Conservation (phyloP, 2,329 filamentous ascomycete species). For the Alternaria arbusti region DNA sequence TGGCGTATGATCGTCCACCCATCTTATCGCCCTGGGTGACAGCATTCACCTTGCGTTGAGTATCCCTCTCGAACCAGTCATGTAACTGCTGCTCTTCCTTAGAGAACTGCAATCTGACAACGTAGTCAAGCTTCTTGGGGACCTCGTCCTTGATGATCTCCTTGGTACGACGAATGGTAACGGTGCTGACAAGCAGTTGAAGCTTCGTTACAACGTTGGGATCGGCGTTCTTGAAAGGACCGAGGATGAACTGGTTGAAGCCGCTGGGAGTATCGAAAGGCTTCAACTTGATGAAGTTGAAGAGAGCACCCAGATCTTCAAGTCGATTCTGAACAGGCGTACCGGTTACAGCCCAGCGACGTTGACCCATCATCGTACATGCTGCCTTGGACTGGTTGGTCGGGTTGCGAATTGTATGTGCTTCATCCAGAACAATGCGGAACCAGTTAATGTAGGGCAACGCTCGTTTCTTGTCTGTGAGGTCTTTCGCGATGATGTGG, state of each 20-base stretch:
- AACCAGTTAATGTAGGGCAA: conserved; percentile 87
- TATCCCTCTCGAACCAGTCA: conserved; percentile 82
- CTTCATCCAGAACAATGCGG: conserved; percentile 91
- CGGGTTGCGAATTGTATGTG: conserved; percentile 90
- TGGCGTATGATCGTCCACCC: conserved; percentile 87
- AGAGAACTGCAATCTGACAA: conserved; percentile 77
- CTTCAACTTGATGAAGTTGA: conserved; percentile 82
- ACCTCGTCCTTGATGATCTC: conserved; percentile 74
- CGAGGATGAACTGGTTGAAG: conserved; percentile 81
- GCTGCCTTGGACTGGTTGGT: conserved; percentile 85
- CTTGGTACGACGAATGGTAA: conserved; percentile 89
- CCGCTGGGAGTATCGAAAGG: conserved; percentile 81
- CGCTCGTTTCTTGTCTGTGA: conserved; percentile 65
- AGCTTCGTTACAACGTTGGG: conserved; percentile 83
- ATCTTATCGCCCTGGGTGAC: conserved; percentile 71
- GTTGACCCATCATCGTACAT: conserved; percentile 76
- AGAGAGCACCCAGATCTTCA: conserved; percentile 81
- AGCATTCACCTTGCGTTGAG: conserved; percentile 78
- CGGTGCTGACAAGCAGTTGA: conserved; percentile 88
- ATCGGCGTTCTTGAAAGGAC: conserved; percentile 86
- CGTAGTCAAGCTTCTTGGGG: conserved; percentile 69
- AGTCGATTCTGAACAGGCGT: conserved; percentile 94
- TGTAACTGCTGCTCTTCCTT: conserved; percentile 78
- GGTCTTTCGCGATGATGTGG: conserved; percentile 82
- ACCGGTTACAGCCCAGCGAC: conserved; percentile 96